phyloP scores from a whole-genome alignment of 345 rosid genomes.

The Brassica juncea region DNA sequence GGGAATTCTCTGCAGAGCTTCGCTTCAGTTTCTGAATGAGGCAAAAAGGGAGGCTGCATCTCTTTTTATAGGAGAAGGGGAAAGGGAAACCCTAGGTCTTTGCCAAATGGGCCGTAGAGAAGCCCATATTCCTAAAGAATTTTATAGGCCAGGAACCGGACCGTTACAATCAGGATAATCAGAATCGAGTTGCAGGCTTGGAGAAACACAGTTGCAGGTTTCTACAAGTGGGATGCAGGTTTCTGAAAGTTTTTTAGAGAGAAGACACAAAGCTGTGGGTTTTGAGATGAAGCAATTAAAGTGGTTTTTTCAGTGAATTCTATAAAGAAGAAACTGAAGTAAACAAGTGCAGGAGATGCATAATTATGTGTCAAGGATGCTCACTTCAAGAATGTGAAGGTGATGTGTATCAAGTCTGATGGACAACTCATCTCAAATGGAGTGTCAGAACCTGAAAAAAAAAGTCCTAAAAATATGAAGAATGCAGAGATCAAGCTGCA shows the following conservation, averaged over 20 bases:
- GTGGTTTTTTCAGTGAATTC: neutral
- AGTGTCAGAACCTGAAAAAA: neutral
- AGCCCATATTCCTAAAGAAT: too few relatives aligned
- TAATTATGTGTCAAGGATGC: neutral
- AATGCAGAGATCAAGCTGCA: neutral
- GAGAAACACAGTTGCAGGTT: neutral
- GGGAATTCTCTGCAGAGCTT: too few relatives aligned
- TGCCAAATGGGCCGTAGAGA: too few relatives aligned
- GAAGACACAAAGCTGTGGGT: neutral
- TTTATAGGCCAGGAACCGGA: too few relatives aligned
- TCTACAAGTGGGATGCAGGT: neutral
- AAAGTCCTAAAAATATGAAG: neutral
- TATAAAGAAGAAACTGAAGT: neutral
- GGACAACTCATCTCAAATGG: neutral
- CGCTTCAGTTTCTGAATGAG: too few relatives aligned
- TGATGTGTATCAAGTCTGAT: neutral
- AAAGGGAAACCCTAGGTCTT: too few relatives aligned
- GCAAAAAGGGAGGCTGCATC: too few relatives aligned
- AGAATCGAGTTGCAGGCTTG: neutral
- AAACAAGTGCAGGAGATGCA: neutral
- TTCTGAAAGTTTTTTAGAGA: neutral
- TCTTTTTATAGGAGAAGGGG: too few relatives aligned
- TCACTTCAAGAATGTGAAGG: neutral
- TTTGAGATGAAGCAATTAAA: neutral
- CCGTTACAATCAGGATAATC: accelerated